Base-by-base conservation (phyloP, 331 rosid species). In the Arachis monticola region DNA sequence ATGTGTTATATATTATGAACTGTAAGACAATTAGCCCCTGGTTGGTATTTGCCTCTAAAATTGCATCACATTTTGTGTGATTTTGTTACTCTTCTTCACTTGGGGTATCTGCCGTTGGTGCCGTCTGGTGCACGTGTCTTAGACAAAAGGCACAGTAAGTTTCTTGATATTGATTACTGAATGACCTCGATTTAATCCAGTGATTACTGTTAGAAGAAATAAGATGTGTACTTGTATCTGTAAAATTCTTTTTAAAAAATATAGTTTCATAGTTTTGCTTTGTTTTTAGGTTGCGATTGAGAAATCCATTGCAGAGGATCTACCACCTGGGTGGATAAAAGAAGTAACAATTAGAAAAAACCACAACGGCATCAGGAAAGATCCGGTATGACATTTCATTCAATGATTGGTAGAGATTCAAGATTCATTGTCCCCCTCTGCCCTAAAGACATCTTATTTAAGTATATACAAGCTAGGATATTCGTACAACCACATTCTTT, bases 291-390 rank as follows among this genome's bases (percentile, higher is more conserved):
- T 75, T 86, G 81, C 73, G 47, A 83, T 80, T 48, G 88, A 85
- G 86, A 89, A 76, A 76, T 67, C 82, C 17, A 40, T 63, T 40
- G 87, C 17, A 64, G 89, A 90, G 65, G 96, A 88, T 86, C 81
- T 94, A 79, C 96, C 99, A 10, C 85, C 90, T 48, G 97, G 96
- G 56, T 92, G 96, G 97, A 85, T 67, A 73, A 83, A 83, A 79
- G 91, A 88, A 82, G 79, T 83, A 80, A 94, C 79, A 85, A 84
- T 83, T 68, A 79, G 72, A 82, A 83, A 72, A 87, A 80, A 17
- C n/a, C 14, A 72, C 61, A 68, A 74, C 40, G 88, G 84, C 81
- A 73, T 71, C 5, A 86, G 77, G 83, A 90, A 83, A 83, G 96
- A 94, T 71, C 87, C 88, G 85, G 97, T 94, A 88, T 77, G 86